Base-by-base conservation (phyloP, 441 rosid genomes). In the Syzygium syzygioides region DNA sequence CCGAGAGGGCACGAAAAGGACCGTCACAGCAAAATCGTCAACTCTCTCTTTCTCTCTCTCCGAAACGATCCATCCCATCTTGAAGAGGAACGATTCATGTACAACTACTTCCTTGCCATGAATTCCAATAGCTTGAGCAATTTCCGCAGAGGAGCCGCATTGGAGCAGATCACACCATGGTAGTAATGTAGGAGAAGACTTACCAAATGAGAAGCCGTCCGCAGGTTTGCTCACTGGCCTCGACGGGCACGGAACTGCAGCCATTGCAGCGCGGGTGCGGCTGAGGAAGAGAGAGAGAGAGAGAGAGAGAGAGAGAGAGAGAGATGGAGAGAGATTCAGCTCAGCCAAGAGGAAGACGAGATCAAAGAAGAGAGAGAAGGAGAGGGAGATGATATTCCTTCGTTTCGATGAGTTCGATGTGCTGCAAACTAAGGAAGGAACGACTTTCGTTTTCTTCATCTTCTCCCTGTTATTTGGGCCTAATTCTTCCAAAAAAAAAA, bases 351-450 rank as follows among this genome's bases (percentile, higher is more conserved):
- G 15, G 18, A 26, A 26, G 83, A 76, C 17, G 79, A 76, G 52
- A 76, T 6, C 83, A 41, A 37, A 12, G 85, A 60, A 12, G 18
- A 15, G 18, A 59, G 48, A 19, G 68, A 55, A 79, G 85, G 2
- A 45, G 55, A 45, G 68, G n/a, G 19, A 54, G 60, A 54, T 5
- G 85, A 60, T 13, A 34, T 19, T 57, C 52, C 48, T 26, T 3
- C 55, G 26, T 55, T 80, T 83, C 89, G 89, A 83, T 79, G 86
- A 19, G 52, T 76, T 37, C 89, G 86, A 87, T 80, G 86, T 6
- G n/a, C 52, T 6, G 52, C 52, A 76, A 23, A 41, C 83, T 23
- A n/a, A 52, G 68, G 68, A n/a, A 52, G 68, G 68, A n/a, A 41
- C 1, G 80, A 23, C n/a, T 3, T 45, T 23, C 52, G 18, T 41